These are phyloP conservation scores for Claviceps capensis DNA, from an alignment of 2,329 filamentous ascomycete genomes.

Conservation along the genomic window DNA sequence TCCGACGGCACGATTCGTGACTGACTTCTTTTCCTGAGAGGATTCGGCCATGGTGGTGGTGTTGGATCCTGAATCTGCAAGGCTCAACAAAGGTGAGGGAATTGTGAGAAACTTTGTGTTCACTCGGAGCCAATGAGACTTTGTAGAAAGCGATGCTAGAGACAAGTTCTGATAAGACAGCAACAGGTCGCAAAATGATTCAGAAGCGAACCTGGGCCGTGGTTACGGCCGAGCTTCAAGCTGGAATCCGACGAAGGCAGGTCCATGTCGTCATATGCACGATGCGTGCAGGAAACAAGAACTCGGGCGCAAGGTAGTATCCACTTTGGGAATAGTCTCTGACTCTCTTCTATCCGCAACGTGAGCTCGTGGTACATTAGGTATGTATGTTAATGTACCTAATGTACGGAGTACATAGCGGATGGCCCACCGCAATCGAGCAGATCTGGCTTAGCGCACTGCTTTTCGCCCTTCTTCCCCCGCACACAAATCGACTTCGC, in stretches of 20 bases:
- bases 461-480: no score
- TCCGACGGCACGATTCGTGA: slow-evolving; percentile 21
- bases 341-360: not conserved
- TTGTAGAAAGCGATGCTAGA: not conserved
- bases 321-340: slow-evolving; percentile 1
- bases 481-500: no score
- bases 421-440: no score
- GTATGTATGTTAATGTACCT: no score
- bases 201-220: no score
- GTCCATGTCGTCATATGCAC: slow-evolving; percentile 4
- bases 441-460: no score
- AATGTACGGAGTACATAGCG: no score
- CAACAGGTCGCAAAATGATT: no score
- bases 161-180: not conserved
- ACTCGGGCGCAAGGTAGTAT: not conserved
- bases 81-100: not conserved
- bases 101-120: not conserved
- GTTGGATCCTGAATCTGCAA: not conserved
- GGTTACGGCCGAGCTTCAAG: not conserved
- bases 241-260: not conserved
- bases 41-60: slow-evolving; percentile 8
- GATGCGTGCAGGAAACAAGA: not conserved
- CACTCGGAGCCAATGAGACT: not conserved
- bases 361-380: no score
- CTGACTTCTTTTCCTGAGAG: slow-evolving; percentile 8